A percentile compares a stretch with the other conserved stretches of the same genome.
Evolutionary conservation across 1,284 basidiomycete species (phyloP).

Genomic region (Cryptococcus neoformans): DNA sequence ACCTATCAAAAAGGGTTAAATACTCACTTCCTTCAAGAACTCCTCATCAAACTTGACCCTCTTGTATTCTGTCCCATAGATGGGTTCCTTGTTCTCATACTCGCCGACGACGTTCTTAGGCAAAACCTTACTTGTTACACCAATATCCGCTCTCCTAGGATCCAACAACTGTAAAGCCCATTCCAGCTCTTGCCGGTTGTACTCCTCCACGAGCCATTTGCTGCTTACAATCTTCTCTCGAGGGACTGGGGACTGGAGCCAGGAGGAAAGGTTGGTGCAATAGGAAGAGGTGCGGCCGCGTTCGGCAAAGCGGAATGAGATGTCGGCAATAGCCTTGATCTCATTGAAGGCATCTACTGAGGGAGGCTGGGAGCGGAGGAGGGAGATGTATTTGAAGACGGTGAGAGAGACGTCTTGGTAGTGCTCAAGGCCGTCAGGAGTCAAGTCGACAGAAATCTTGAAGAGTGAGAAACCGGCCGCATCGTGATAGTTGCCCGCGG

Average conservation of each 20-base stretch:
- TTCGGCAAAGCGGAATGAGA: constrained; percentile 85
- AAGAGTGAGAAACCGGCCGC: constrained; percentile 82
- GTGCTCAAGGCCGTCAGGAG: constrained; percentile 80
- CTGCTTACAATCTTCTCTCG: constrained; percentile 73
- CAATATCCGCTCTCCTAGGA: constrained; percentile 56
- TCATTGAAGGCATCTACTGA: constrained; percentile 76
- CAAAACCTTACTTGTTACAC: constrained; percentile 52
- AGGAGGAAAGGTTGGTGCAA: constrained; percentile 71
- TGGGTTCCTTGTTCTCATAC: constrained; percentile 74
- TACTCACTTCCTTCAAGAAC: constrained; percentile 60
- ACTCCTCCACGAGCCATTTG: constrained; percentile 71
- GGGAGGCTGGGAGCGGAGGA: constrained; percentile 67
- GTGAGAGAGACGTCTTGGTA: constrained; percentile 70
- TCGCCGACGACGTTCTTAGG: constrained; percentile 58
- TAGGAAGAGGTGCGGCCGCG: constrained; percentile 76
- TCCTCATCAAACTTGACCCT: constrained; percentile 65
- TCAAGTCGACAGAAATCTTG: constrained; percentile 77
- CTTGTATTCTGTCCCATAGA: constrained; percentile 78
- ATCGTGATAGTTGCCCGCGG: constrained; percentile 65
- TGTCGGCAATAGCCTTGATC: constrained; percentile 67
- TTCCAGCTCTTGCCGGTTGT: constrained; percentile 65
- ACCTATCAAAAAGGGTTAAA: too few species aligned
- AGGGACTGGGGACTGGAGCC: constrained; percentile 67
- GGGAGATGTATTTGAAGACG: constrained; percentile 82
- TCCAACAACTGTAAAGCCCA: constrained; percentile 63